Conservation (phyloP, 306 rosid genomes). For the Begonia fuchsioides region DNA sequence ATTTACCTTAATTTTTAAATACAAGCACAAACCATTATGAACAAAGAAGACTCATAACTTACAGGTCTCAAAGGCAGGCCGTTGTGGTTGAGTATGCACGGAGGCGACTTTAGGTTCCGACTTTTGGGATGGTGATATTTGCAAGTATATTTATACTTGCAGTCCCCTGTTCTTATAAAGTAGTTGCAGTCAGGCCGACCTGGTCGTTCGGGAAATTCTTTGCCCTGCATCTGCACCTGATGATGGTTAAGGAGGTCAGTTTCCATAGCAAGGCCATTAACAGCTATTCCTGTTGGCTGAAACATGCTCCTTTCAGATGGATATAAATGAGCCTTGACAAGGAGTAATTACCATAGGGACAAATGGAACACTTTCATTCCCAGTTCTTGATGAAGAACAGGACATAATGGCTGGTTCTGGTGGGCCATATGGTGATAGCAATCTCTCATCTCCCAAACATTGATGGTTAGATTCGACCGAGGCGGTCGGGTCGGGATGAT, state of each 20-base stretch:
- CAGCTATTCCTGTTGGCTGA: conserved; percentile 37
- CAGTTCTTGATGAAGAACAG: conserved; percentile 53
- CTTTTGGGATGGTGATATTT: conserved; percentile 87
- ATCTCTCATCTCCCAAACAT: conserved; percentile 44
- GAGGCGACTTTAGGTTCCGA: conserved; percentile 27
- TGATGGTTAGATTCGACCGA: conserved; percentile 38
- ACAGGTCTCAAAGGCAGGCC: conserved; percentile 97
- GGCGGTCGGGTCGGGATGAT: conserved; percentile 89
- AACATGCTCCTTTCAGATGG: conserved; percentile 46
- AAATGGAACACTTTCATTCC: conserved; percentile 52
- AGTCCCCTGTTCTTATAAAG: conserved; percentile 80
- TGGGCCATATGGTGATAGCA: conserved; percentile 35
- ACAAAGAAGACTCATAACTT: conserved; percentile 16
- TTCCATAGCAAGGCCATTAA: conserved; percentile 42
- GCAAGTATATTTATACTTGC: conserved; percentile 75
- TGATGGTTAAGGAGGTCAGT: conserved; percentile 36
- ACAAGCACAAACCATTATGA: too few relatives aligned
- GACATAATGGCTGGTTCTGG: conserved; percentile 28
- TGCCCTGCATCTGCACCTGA: conserved; percentile 22
- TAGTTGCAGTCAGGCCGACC: conserved; percentile 85
- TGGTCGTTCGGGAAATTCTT: conserved; percentile 76
- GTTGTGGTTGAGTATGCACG: conserved; percentile 54
- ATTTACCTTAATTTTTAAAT: too few relatives aligned
- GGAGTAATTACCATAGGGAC: conserved; percentile 52
- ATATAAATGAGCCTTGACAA: conserved; percentile 53